Evolutionary conservation across 345 rosid species (phyloP).

Genomic region (Eucalyptus cloeziana): DNA sequence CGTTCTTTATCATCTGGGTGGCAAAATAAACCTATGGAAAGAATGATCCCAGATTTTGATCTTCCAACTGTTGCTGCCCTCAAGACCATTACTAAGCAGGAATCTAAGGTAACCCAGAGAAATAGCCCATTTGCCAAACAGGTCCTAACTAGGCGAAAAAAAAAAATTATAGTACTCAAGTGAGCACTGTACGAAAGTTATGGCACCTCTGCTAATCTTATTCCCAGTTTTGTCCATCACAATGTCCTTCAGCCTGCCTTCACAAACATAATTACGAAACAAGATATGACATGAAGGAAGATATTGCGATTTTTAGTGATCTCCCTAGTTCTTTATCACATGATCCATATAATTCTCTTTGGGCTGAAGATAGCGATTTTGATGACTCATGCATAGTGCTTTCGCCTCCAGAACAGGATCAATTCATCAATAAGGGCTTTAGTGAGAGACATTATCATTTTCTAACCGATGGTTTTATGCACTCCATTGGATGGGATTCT

Average conservation of each 20-base stretch:
- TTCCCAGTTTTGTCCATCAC: background rate
- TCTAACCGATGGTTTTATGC: background rate
- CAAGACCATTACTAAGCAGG: constrained; percentile 5
- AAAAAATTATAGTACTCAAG: too few relatives aligned
- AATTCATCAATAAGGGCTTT: background rate
- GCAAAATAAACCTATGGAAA: constrained; percentile 9
- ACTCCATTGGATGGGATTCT: constrained; percentile 1
- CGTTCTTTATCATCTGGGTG: constrained; percentile 9
- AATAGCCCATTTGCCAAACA: too few relatives aligned
- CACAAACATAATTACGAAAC: constrained; percentile 9
- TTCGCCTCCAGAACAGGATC: constrained; percentile 8
- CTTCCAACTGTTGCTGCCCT: constrained; percentile 7
- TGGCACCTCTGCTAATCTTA: too few relatives aligned
- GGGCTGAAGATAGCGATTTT: constrained; percentile 2
- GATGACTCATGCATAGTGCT: background rate
- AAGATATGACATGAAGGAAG: background rate
- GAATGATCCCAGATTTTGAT: constrained; percentile 6
- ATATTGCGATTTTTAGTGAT: constrained; percentile 1
- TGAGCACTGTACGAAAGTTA: too few relatives aligned
- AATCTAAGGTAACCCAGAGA: constrained; percentile 5
- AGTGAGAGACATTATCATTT: background rate
- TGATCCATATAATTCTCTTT: background rate
- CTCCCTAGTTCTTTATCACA: constrained; percentile 1
- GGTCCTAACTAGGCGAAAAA: too few relatives aligned
- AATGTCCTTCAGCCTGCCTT: constrained; percentile 2